These are phyloP conservation scores for Cordyceps tenuipes DNA, from an alignment of 2,329 filamentous ascomycete genomes.

Conservation along the genomic window DNA sequence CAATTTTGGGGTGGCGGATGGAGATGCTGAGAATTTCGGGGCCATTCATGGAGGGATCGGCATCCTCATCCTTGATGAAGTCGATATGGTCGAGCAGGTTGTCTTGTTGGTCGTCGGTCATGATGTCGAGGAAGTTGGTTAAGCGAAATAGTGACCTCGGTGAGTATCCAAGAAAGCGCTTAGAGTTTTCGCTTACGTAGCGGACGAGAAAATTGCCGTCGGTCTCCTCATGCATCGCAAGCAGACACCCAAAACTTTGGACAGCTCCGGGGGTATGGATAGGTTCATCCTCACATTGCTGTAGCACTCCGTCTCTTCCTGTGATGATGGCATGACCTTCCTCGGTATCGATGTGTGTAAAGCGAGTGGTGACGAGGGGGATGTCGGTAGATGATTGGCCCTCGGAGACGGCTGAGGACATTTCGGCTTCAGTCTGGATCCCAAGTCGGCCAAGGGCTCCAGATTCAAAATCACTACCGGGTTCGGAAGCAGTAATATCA, in stretches of 20 bases:
- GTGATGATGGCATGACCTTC: slow-evolving; percentile 78
- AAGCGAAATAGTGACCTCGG: slow-evolving; percentile 69
- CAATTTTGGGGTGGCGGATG: slow-evolving; percentile 47
- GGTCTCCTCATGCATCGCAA: slow-evolving; percentile 63
- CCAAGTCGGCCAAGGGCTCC: slow-evolving; percentile 12
- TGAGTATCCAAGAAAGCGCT: slow-evolving; percentile 64
- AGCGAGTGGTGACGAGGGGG: slow-evolving; percentile 59
- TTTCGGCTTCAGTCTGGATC: slow-evolving; percentile 8
- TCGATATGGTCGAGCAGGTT: slow-evolving; percentile 80
- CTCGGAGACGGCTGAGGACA: slow-evolving; percentile 15
- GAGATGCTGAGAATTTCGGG: slow-evolving; percentile 80
- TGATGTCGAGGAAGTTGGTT: slow-evolving; percentile 70
- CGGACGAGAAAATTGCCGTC: slow-evolving; percentile 62
- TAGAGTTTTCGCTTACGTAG: slow-evolving; percentile 74
- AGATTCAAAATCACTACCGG: slow-evolving; percentile 23
- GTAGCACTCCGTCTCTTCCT: slow-evolving; percentile 62
- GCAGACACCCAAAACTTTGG: slow-evolving; percentile 69
- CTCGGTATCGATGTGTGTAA: slow-evolving; percentile 68
- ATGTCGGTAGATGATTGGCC: slow-evolving; percentile 27
- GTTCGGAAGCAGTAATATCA: slow-evolving; percentile 24
- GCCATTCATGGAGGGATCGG: slow-evolving; percentile 65
- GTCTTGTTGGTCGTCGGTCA: slow-evolving; percentile 76
- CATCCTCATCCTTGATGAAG: slow-evolving; percentile 76
- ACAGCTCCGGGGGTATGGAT: slow-evolving; percentile 80
- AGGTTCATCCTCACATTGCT: slow-evolving; percentile 83